phyloP scores from a whole-genome alignment of 345 rosid species.

The Aquilaria yunnanensis region DNA sequence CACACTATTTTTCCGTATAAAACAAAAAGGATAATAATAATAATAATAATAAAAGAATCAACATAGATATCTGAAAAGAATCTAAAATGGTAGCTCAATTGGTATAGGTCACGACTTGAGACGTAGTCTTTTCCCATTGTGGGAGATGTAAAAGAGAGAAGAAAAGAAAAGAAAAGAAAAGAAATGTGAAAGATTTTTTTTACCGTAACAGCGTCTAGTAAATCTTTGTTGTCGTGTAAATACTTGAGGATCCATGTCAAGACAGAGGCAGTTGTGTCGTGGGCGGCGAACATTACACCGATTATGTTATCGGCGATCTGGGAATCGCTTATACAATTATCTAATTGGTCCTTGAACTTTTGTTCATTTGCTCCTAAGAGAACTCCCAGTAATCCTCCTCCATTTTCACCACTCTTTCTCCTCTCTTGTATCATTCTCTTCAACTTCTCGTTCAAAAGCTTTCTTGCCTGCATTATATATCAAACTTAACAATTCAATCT shows the following conservation, averaged over 20 bases:
- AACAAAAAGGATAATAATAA: neutral
- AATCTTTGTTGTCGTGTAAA: conserved; percentile 54
- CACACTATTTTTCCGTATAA: neutral
- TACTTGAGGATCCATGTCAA: conserved; percentile 87
- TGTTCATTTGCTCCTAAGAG: conserved; percentile 44
- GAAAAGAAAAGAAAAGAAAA: neutral
- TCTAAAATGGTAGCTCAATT: too few relatives aligned
- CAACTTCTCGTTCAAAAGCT: conserved; percentile 45
- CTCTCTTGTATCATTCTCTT: conserved; percentile 57
- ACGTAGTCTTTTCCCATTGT: too few relatives aligned
- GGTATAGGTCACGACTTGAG: too few relatives aligned
- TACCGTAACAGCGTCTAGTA: conserved; percentile 66
- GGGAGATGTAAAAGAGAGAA: neutral
- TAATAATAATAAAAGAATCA: neutral
- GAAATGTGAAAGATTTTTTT: conserved; percentile 2
- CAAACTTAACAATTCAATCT: neutral
- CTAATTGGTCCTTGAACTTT: conserved; percentile 26
- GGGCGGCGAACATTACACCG: conserved; percentile 92
- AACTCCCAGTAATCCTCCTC: conserved; percentile 61
- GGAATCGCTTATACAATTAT: conserved; percentile 33
- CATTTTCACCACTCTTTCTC: conserved; percentile 34
- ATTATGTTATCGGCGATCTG: conserved; percentile 91
- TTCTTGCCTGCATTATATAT: conserved; percentile 50
- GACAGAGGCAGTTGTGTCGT: conserved; percentile 89
- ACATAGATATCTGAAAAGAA: too few relatives aligned